Base-by-base conservation (phyloP, 2,329 filamentous ascomycete species). In the Tricladium varicosporioides region DNA sequence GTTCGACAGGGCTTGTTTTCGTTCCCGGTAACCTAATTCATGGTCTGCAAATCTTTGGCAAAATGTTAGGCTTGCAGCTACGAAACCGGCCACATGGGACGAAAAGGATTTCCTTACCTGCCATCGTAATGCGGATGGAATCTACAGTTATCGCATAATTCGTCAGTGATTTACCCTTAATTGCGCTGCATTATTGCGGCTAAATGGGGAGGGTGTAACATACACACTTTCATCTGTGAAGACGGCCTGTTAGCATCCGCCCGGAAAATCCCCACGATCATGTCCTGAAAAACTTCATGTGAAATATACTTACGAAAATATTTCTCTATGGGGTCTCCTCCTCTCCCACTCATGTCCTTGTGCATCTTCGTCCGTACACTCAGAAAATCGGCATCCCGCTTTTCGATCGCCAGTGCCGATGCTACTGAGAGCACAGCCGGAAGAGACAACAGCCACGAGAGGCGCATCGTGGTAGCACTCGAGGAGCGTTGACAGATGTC, bases 1-100 rank as follows among this genome's bases (percentile, higher is more conserved):
- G 70, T 89, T 83, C 48, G 80, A 80, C 58, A 93, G 80, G 8
- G 83, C 84, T 31, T 81, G 53, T 56, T 61, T 67, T 44, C 67
- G 69, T 57, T 67, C 69, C 73, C 74, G 69, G 74, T 76, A 74
- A 2, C 70, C 68, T 16, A 81, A 71, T n/a, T 70, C 62, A 18
- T 70, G 63, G 13, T 69, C 66, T 47, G 73, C 71, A 58, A 77
- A 81, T 54, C 65, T 70, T 43, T 33, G 18, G 19, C 15, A 10
- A 7, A 15, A 32, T 3, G 5, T 47, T 14, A 47, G 27, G 8
- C 16, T 16, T 46, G 48, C n/a, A 31, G 11, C 16, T 36, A 31
- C 14, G 47, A 51, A 15, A 40, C 5, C 31, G 10, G 16, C 19
- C 14, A 19, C 47, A 18, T 45, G 54, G 22, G 19, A 14, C 31